Conservation (phyloP, 192 early-diverging fungal genomes). For the Umbelopsis ramanniana region DNA sequence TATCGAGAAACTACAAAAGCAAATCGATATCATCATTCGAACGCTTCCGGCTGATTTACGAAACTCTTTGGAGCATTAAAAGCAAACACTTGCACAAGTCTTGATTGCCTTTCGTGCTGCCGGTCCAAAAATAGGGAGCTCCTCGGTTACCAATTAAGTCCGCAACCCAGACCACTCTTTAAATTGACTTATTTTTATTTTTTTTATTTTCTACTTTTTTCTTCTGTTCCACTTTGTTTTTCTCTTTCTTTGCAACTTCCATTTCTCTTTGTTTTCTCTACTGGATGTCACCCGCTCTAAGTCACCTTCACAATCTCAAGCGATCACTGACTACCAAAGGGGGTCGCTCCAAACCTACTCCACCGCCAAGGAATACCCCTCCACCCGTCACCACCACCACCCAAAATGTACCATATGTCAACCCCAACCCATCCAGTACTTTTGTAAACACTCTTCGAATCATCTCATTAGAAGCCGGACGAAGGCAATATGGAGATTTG, state of each 20-base stretch:
- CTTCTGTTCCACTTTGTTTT: neutral
- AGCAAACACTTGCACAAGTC: neutral
- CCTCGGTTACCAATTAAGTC: neutral
- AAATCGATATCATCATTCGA: conserved; percentile 14
- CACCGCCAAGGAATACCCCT: neutral
- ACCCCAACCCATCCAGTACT: conserved; percentile 17
- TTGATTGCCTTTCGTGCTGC: neutral
- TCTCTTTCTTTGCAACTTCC: neutral
- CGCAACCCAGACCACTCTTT: neutral
- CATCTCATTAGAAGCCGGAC: conserved; percentile 28
- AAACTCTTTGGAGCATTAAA: conserved; percentile 5
- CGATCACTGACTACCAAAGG: conserved; percentile 9
- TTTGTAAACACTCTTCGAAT: conserved; percentile 34
- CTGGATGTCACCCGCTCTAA: neutral
- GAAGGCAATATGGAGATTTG: conserved; percentile 29
- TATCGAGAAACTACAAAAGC: neutral
- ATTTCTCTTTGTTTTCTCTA: neutral
- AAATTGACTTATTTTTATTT: conserved; percentile 7
- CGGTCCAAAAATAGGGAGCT: conserved; percentile 9
- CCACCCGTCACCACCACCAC: neutral
- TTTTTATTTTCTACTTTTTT: conserved; percentile 13
- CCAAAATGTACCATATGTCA: conserved; percentile 16
- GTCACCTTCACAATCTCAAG: conserved; percentile 2
- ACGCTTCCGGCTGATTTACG: conserved; percentile 17
- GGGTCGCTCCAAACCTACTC: neutral